phyloP scores from a whole-genome alignment of 2,329 filamentous ascomycete genomes.

The Claviceps humidiphila region DNA sequence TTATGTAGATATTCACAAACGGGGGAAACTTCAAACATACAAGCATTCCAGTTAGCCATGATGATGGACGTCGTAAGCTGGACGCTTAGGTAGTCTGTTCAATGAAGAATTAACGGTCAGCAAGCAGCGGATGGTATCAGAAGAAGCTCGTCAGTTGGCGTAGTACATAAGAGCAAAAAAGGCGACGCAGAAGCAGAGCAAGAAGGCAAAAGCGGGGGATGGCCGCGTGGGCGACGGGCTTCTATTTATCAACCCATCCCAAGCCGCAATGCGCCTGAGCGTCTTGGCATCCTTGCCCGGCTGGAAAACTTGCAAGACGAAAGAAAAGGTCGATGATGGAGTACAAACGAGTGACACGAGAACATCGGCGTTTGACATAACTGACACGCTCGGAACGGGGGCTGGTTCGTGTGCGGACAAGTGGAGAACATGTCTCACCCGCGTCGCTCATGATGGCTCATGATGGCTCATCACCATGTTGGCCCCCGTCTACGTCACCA shows the following conservation, averaged over 20 bases:
- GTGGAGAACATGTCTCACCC: too few relatives aligned
- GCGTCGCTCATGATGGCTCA: too few relatives aligned
- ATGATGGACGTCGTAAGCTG: neutral
- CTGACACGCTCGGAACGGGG: too few relatives aligned
- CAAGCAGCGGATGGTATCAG: neutral
- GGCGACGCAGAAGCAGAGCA: neutral
- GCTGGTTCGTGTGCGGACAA: too few relatives aligned
- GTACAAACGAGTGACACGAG: too few relatives aligned
- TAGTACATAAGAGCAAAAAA: neutral
- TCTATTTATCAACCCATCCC: neutral
- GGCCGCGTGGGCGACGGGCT: neutral
- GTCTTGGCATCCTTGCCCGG: neutral
- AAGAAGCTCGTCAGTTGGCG: neutral
- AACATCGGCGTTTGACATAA: too few relatives aligned
- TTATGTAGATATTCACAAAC: neutral
- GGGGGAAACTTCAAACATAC: neutral
- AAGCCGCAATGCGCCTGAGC: too few relatives aligned
- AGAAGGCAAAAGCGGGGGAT: neutral
- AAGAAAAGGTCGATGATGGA: too few relatives aligned
- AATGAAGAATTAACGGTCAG: neutral
- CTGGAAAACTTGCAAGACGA: too few relatives aligned
- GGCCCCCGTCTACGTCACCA: neutral
- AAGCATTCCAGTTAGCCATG: neutral
- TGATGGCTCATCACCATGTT: slow-evolving; percentile 1
- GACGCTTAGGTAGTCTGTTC: neutral